Evolutionary conservation across 805 yeast genomes (phyloP), one percentile per base, ranked within the genome.

Genomic region (Pichia scutulata): DNA sequence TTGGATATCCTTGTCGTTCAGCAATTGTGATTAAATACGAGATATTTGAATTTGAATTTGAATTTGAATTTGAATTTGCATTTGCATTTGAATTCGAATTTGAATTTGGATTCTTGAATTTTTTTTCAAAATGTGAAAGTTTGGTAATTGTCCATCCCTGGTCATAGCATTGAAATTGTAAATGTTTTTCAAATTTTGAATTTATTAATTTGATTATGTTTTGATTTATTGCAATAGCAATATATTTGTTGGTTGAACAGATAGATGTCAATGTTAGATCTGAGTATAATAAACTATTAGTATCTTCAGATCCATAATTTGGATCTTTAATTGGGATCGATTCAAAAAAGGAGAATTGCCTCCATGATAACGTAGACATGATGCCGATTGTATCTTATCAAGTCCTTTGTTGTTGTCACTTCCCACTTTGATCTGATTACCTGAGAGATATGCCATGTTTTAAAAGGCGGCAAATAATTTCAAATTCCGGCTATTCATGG

Each of bases 271-370:
- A 64, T 13, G 81, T 71, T 1, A 90, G 81, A 60, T 89, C 96
- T 1, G 97, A 87, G 65, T 84, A 90, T 24, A 90, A 70, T 0
- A 86, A 84, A 24, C 45, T 26, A 6, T 74, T 7, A 7, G 19
- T 7, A 16, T 33, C 70, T 4, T 72, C 73, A 0, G 84, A 71
- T 7, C 83, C 82, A 50, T 77, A 74, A 52, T 77, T 71, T 6
- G 98, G 98, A 62, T 93, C 99, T 53, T 82, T 70, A 19, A 93
- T 84, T 7, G 97, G 97, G 0, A 82, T 75, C 37, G 79, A 75
- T 48, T 89, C 96, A 64, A 86, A 89, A 66, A 92, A 86, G 53
- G 87, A 88, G 67, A 92, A 86, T 61, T 86, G 96, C 52, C 92
- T 55, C 70, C 70, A 68, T 21, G 60, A 56, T 6, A 67, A 57